phyloP scores from a whole-genome alignment of 495 filamentous ascomycete species.

The Chaetomium cochliodes region DNA sequence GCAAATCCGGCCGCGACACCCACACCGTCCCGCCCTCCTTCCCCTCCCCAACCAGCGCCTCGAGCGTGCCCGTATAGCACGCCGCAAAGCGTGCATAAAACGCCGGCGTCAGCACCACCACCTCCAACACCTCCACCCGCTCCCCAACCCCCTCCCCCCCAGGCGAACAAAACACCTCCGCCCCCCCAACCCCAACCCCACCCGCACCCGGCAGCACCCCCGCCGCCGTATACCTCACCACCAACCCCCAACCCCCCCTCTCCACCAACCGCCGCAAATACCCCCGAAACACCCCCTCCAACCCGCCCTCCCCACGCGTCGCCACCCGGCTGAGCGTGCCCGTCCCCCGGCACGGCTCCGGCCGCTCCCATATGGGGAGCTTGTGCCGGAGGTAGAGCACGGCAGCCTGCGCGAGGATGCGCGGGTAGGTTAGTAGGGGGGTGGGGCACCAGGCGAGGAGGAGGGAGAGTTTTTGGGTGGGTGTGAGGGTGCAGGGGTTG shows the following conservation, averaged over 20 bases:
- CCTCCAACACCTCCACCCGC: slow-evolving; percentile 37
- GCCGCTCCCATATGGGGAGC: slow-evolving; percentile 58
- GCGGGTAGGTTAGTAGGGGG: slow-evolving; percentile 59
- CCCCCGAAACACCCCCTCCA: slow-evolving; percentile 53
- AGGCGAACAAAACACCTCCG: slow-evolving; percentile 28
- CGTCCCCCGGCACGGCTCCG: slow-evolving; percentile 55
- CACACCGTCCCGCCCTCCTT: slow-evolving; percentile 52
- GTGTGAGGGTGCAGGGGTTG: slow-evolving; percentile 48
- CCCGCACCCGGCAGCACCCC: slow-evolving; percentile 33
- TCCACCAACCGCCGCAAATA: slow-evolving; percentile 52
- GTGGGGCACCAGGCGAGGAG: slow-evolving; percentile 61
- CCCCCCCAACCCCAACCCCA: slow-evolving; percentile 34
- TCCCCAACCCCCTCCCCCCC: slow-evolving; percentile 10
- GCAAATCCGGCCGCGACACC: slow-evolving; percentile 47
- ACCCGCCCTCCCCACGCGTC: slow-evolving; percentile 42
- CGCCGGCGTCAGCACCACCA: slow-evolving; percentile 56
- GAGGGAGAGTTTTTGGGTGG: slow-evolving; percentile 46
- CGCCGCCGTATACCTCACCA: slow-evolving; percentile 48
- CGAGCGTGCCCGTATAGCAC: slow-evolving; percentile 46
- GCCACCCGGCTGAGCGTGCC: slow-evolving; percentile 52
- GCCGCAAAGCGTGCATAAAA: slow-evolving; percentile 62
- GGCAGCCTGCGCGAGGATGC: slow-evolving; percentile 58
- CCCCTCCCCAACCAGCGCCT: slow-evolving; percentile 52
- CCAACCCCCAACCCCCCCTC: slow-evolving; percentile 36
- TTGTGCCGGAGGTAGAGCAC: slow-evolving; percentile 52